These are phyloP conservation scores for Orbilia brochopaga DNA, from an alignment of 2,329 filamentous ascomycete genomes.

Conservation along the genomic window DNA sequence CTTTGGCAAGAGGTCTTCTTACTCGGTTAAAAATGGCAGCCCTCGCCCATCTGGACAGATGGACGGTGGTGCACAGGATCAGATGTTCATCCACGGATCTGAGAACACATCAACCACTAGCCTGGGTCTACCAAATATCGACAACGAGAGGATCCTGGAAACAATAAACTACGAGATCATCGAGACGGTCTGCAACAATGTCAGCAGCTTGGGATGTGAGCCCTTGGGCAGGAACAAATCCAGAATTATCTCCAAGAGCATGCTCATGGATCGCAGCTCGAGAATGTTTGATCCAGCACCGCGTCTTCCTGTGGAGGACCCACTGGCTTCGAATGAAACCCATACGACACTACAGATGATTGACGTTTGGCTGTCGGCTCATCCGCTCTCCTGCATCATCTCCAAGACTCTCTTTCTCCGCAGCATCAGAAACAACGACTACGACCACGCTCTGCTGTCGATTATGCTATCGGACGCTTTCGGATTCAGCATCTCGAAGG, in stretches of 20 bases:
- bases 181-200: constrained; percentile 48
- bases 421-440: constrained; percentile 43
- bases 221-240: constrained; percentile 40
- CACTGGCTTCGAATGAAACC: constrained; percentile 30
- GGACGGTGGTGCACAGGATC: constrained; percentile 30
- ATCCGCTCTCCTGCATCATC: constrained; percentile 52
- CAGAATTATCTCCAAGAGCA: constrained; percentile 46
- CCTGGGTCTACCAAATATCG: constrained; percentile 45
- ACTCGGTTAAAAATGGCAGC: constrained; percentile 37
- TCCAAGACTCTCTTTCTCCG: constrained; percentile 52
- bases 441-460: constrained; percentile 43
- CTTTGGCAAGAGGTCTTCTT: constrained; percentile 46
- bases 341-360: constrained; percentile 50
- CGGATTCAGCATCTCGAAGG: constrained; percentile 40
- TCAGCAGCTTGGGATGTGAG: constrained; percentile 48
- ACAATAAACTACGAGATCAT: constrained; percentile 51
- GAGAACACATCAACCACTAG: constrained; percentile 46
- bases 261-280: constrained; percentile 41
- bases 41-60: constrained; percentile 38
- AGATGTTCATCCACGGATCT: constrained; percentile 36
- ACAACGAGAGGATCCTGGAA: constrained; percentile 46
- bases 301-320: constrained; percentile 41
- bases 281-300: constrained; percentile 48
- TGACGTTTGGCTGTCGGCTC: constrained; percentile 51
- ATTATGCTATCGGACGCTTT: constrained; percentile 52